These are phyloP conservation scores for Syncephalastrum monosporum DNA, from an alignment of 371 early-diverging fungal species.

Conservation along the genomic window DNA sequence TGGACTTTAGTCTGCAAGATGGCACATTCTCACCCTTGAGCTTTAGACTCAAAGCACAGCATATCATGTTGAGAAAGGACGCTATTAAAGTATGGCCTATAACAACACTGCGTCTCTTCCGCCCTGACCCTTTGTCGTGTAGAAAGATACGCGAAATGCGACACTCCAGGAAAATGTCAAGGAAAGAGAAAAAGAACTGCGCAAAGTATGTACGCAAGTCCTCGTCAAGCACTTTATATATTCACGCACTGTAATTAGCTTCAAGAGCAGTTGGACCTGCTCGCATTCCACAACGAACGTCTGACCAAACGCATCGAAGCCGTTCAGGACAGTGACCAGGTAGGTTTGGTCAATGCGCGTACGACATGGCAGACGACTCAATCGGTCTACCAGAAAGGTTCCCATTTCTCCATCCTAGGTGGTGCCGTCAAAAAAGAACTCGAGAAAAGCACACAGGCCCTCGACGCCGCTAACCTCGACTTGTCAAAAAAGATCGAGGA, in stretches of 20 bases:
- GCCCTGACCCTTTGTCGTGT: not conserved
- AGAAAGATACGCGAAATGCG: conserved; percentile 63
- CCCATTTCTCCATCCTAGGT: conserved; percentile 51
- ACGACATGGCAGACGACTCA: not conserved
- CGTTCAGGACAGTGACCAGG: conserved; percentile 52
- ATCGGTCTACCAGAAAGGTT: conserved; percentile 32
- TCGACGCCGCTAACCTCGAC: conserved; percentile 55
- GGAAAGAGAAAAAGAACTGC: conserved; percentile 65
- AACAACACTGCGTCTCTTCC: not conserved
- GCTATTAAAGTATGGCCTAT: conserved; percentile 51
- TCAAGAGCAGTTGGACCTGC: conserved; percentile 61
- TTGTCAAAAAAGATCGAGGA: conserved; percentile 60
- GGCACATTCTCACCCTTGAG: not conserved
- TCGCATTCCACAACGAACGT: conserved; percentile 66
- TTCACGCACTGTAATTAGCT: conserved; percentile 21
- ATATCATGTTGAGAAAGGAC: conserved; percentile 62
- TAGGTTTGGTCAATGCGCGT: conserved; percentile 5
- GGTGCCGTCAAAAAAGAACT: conserved; percentile 64
- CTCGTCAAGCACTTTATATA: not conserved
- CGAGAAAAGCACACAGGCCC: conserved; percentile 51
- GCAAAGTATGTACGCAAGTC: conserved; percentile 42
- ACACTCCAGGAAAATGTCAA: conserved; percentile 59
- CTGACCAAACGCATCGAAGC: conserved; percentile 65
- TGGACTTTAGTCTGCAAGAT: not conserved
- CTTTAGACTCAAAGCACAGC: conserved; percentile 58